Evolutionary conservation across 768 basidiomycete genomes (phyloP), one percentile per base, ranked within the genome.

Genomic region (Auricularia auricula-judae): DNA sequence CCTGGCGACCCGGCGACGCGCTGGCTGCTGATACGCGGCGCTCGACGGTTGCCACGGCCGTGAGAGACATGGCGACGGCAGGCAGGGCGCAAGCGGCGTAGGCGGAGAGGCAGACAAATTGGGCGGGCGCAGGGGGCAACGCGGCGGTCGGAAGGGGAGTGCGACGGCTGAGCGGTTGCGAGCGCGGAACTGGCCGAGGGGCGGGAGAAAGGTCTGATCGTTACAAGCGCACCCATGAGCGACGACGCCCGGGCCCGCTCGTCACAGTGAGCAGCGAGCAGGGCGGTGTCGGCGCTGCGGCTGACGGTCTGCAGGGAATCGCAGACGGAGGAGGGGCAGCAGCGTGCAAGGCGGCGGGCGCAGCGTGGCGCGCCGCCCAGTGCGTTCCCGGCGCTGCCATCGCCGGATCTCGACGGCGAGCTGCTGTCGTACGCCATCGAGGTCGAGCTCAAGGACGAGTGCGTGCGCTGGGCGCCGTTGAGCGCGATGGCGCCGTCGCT

Each of bases 401-500:
- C 56, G 34, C 56, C 56, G 11, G 56, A 59, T 59, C 56, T 59
- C 8, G 56, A 59, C 34, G 56, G 56, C 23, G 56, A 59, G 56
- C 56, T 59, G 23, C 34, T 59, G 23, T 59, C 56, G 56, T 59
- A 59, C 33, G 56, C 56, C 4, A 59, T 59, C 34, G 56, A 59
- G 56, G 56, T 59, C 12, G 56, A 59, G 56, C 56, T 59, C 56
- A 59, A 59, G 56, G 56, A 59, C 23, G 56, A 59, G 56, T 59
- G 23, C 23, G 56, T 59, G 14, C 39, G 39, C 39, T 14, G 8
- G 39, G 7, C 12, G 39, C 56, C 29, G 23, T 29, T 59, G 23
- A 2, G 23, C 23, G 11, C 21, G 34, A 35, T 35, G 23, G 54
- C 23, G 11, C 10, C 54, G 12, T 21, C 14, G 21, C 23, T 14